phyloP scores from a whole-genome alignment of 1,284 basidiomycete genomes.

The Flammula alnicola region DNA sequence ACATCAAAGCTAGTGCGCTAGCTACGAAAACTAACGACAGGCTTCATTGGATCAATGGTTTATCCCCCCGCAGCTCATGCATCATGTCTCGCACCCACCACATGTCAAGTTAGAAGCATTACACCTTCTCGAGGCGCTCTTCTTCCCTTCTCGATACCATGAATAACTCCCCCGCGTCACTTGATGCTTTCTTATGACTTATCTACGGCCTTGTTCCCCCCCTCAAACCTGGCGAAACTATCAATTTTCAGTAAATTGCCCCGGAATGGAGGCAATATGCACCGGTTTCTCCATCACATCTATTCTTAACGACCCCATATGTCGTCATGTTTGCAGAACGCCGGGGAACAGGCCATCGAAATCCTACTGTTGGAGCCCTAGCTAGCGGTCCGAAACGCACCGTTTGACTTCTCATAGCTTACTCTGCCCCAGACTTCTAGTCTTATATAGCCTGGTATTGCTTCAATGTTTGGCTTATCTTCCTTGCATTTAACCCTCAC shows the following conservation, averaged over 20 bases:
- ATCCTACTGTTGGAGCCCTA: background rate
- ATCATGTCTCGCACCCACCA: too few relatives aligned
- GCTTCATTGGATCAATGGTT: too few relatives aligned
- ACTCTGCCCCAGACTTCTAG: background rate
- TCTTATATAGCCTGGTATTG: background rate
- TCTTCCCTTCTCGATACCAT: slow-evolving; percentile 8
- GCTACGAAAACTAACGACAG: too few relatives aligned
- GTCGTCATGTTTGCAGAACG: background rate
- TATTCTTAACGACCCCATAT: slow-evolving; percentile 9
- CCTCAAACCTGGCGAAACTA: slow-evolving; percentile 2
- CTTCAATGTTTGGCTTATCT: too few relatives aligned
- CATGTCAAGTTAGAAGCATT: background rate
- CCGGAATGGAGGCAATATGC: background rate
- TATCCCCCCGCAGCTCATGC: background rate
- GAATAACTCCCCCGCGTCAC: slow-evolving; percentile 9
- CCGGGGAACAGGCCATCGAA: too few relatives aligned
- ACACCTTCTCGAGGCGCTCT: slow-evolving; percentile 4
- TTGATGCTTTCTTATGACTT: slow-evolving; percentile 4
- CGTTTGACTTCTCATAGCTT: background rate
- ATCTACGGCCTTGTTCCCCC: background rate
- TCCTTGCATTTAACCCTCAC: too few relatives aligned
- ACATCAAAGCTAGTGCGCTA: too few relatives aligned
- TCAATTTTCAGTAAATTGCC: slow-evolving; percentile 1
- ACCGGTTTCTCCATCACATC: background rate
- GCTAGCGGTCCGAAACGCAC: slow-evolving; percentile 7